These are phyloP conservation scores for Hypoxylon crocopeplum DNA, from an alignment of 495 filamentous ascomycete genomes.

Conservation along the genomic window DNA sequence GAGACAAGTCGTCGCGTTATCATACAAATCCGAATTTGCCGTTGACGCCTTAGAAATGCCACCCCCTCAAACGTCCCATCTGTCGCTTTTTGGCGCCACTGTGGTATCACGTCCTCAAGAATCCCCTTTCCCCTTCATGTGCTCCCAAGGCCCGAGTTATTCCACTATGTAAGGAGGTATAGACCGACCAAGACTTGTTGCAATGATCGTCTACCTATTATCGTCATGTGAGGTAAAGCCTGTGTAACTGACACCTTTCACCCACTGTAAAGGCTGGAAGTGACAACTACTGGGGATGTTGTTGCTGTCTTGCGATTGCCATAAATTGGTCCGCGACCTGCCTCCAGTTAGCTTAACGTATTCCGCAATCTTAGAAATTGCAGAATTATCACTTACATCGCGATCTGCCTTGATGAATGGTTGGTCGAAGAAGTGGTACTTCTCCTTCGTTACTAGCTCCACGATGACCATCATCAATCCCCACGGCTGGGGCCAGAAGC, in stretches of 20 bases:
- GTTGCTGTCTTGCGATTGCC: constrained; percentile 45
- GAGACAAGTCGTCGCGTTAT: not conserved
- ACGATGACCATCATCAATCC: constrained; percentile 88
- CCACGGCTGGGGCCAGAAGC: constrained; percentile 95
- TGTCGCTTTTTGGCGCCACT: constrained; percentile 16
- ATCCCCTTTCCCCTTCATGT: constrained; percentile 13
- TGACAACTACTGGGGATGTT: constrained; percentile 30
- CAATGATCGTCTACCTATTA: too few species aligned
- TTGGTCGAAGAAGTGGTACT: constrained; percentile 87
- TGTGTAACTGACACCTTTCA: too few species aligned
- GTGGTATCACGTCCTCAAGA: constrained; percentile 30
- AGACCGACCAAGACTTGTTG: constrained; percentile 5
- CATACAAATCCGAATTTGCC: constrained; percentile 31
- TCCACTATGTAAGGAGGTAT: constrained; percentile 10
- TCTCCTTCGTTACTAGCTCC: constrained; percentile 89
- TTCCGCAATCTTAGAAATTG: constrained; percentile 9
- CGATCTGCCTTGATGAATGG: constrained; percentile 89
- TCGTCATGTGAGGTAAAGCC: too few species aligned
- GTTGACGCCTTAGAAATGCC: constrained; percentile 31
- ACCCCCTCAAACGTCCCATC: constrained; percentile 22
- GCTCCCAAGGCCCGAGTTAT: constrained; percentile 3
- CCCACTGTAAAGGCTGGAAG: not conserved
- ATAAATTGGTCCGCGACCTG: constrained; percentile 54
- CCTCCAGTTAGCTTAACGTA: constrained; percentile 28
- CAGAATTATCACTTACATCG: constrained; percentile 66